Evolutionary conservation across 2,329 filamentous ascomycete species (phyloP), one percentile per base, ranked within the genome.

Genomic region (Emericellopsis cladophorae): DNA sequence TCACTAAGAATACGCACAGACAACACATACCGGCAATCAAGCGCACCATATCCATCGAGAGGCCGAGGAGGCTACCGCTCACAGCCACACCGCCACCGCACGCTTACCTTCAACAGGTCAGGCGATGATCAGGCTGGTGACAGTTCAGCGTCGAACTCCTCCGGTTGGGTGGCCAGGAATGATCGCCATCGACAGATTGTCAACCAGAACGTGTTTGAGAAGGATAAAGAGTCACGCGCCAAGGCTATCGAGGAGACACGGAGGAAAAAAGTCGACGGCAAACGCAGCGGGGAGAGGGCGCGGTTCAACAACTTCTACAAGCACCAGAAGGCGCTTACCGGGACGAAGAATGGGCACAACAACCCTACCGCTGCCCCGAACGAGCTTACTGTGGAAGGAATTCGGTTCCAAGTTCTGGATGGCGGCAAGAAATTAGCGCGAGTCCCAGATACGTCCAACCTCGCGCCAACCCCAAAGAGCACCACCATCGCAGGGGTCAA

Each of bases 371-470:
- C 58, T 57, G 54, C 60, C 49, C 59, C 64, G 49, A 68, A 84
- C 54, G 76, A 85, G 51, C 68, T 93, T 36, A 59, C 67, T 16
- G 70, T 93, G 40, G 72, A 85, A 41, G 84, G 81, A 50, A 76
- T 90, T 40, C 74, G 74, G 23, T 95, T 92, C 55, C 68, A 71
- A 42, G 77, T 95, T 31, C 68, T 76, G 15, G 77, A 82, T 48
- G 80, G 83, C 48, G 87, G 88, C 49, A 89, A 84, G 68, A 94
- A 93, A 62, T 73, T 95, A 33, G 68, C 84, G 46, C 82, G 82
- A 54, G 61, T 81, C 45, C 71, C 76, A 79, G 72, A 68, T 59
- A 76, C 81, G 49, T 62, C 67, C 37, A 76, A 79, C 52, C 66
- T 72, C 31, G 76, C 73, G 40, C 67, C 72, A 37, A 93, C 87